phyloP scores from a whole-genome alignment of 345 rosid genomes.

The Salix arbutifolia region DNA sequence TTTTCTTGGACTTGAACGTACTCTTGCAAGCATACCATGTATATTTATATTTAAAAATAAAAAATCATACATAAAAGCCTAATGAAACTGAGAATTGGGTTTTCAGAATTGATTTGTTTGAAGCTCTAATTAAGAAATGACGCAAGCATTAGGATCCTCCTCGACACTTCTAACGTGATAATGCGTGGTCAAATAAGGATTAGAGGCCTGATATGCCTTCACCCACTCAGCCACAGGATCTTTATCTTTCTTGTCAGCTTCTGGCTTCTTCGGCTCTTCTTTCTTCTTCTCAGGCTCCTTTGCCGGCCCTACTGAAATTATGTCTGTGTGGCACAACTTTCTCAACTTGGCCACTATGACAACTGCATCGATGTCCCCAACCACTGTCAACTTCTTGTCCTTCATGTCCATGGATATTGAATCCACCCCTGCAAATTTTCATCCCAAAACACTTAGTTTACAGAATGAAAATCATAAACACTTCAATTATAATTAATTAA shows the following conservation, averaged over 20 bases:
- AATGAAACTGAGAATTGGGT: too few relatives aligned
- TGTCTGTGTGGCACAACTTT: slow-evolving; percentile 42
- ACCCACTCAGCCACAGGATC: slow-evolving; percentile 20
- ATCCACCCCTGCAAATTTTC: slow-evolving; percentile 37
- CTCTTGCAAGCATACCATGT: too few relatives aligned
- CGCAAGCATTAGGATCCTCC: slow-evolving; percentile 41
- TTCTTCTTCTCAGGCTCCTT: slow-evolving; percentile 60
- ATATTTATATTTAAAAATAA: too few relatives aligned
- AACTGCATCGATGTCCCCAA: slow-evolving; percentile 50
- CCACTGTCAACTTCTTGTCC: slow-evolving; percentile 53
- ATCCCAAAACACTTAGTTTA: not conserved
- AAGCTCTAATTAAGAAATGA: slow-evolving; percentile 26
- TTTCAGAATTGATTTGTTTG: too few relatives aligned
- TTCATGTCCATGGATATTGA: slow-evolving; percentile 52
- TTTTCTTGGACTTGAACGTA: too few relatives aligned
- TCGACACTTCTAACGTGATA: slow-evolving; percentile 22
- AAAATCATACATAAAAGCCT: too few relatives aligned
- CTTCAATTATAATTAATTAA: too few relatives aligned
- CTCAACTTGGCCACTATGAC: slow-evolving; percentile 39
- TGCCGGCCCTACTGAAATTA: slow-evolving; percentile 53
- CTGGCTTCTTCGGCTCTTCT: slow-evolving; percentile 36
- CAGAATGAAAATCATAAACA: too few relatives aligned
- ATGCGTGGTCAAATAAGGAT: slow-evolving; percentile 15
- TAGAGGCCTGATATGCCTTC: slow-evolving; percentile 15
- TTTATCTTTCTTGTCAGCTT: slow-evolving; percentile 17